phyloP scores from a whole-genome alignment of 495 filamentous ascomycete species.

The Tuber brumale region DNA sequence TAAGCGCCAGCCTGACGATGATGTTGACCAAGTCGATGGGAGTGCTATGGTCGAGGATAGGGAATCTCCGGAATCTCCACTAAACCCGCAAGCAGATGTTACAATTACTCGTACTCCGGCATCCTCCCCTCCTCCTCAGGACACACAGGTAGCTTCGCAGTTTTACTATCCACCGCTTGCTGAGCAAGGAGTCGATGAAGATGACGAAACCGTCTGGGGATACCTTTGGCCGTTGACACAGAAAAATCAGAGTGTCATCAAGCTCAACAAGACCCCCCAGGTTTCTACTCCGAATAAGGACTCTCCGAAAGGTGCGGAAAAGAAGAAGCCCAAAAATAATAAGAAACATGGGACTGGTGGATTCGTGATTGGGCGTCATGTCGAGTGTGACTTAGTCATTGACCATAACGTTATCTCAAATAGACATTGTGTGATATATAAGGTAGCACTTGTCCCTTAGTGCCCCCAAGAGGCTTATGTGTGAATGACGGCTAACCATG shows the following conservation, averaged over 20 bases:
- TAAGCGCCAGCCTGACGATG: neutral
- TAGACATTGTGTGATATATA: constrained; percentile 83
- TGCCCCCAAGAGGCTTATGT: neutral
- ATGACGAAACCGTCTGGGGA: constrained; percentile 84
- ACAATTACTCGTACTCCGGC: constrained; percentile 46
- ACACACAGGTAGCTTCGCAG: constrained; percentile 67
- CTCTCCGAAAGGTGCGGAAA: constrained; percentile 40
- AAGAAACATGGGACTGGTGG: constrained; percentile 58
- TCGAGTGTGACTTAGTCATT: constrained; percentile 82
- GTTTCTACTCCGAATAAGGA: constrained; percentile 12
- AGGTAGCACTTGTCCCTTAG: constrained; percentile 32
- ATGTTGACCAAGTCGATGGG: neutral
- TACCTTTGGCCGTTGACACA: constrained; percentile 80
- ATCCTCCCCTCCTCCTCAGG: constrained; percentile 51
- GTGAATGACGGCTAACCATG: neutral
- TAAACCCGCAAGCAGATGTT: neutral
- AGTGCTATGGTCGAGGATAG: neutral
- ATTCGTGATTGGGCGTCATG: constrained; percentile 86
- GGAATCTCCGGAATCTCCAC: neutral
- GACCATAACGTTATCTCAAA: constrained; percentile 86
- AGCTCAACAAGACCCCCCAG: constrained; percentile 45
- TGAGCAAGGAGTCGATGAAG: constrained; percentile 70
- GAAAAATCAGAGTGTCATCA: constrained; percentile 63
- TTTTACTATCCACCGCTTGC: constrained; percentile 62
- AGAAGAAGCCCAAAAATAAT: constrained; percentile 48